Base-by-base conservation (phyloP, 2,329 filamentous ascomycete genomes). In the Botrytis deweyae region DNA sequence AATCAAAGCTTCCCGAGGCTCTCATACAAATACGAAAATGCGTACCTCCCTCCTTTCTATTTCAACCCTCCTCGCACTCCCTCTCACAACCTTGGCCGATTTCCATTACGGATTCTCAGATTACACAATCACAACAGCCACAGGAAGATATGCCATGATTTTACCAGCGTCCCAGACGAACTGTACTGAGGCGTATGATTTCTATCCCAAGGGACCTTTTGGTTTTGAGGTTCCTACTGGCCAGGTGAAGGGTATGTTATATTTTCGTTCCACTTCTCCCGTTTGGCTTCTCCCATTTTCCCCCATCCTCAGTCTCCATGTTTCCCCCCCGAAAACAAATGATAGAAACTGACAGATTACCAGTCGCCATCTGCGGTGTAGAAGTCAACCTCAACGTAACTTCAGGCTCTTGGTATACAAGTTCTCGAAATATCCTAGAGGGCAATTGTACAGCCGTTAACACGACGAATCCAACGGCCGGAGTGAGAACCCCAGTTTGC, bases 171-270 rank as follows among this genome's bases (percentile, higher is more conserved):
- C 46, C 4, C 65, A 68, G 36, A 33, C 65, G 6, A 55, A 68
- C n/a, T 68, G 65, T 22, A 68, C 65, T 0, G 25, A 38, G 1
- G 65, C 65, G 7, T 68, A 68, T 55, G 65, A 68, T 29, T 68
- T 68, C 40, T 68, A 68, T 42, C 65, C 65, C 9, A 68, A 55
- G 25, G 65, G 65, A 5, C 65, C 65, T 29, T 68, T 68, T 68
- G 65, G 65, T 7, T 68, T 68, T 55, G 25, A 55, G 4, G 36
- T 7, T 29, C 65, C 65, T 10, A 68, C 65, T 2, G 65, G 65
- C n/a, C 25, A 40, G 16, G 46, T 68, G 5, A 49, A 68, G 18
- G 46, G 65, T 55, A 67, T 40, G 65, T 29, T 22, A 33, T 40
- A 52, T 18, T 12, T 65, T 18, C 40, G 18, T 5, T 22, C 62